Evolutionary conservation across 768 basidiomycete genomes (phyloP), one percentile per base, ranked within the genome.

Genomic region (Trametes cubensis): DNA sequence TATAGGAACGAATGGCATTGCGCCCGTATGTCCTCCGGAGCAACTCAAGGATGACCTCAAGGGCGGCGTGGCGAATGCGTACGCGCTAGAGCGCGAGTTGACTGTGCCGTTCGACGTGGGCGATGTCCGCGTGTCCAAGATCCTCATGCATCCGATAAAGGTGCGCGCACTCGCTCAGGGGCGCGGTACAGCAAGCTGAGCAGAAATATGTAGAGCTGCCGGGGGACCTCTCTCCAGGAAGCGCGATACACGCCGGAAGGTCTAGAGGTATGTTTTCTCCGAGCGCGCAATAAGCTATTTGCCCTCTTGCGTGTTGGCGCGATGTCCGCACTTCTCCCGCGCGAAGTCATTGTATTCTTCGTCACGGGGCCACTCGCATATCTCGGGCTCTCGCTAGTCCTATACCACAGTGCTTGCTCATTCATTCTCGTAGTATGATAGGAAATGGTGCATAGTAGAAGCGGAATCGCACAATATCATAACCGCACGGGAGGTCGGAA

Each of bases 391-490:
- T 17, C 6, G 42, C 17, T 6, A 3, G 41, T 13, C 41, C 15
- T n/a, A n/a, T 4, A n/a, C 41, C 41, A 3, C 41, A n/a, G n/a
- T n/a, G 11, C 11, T 15, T 21, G 18, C 18, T 13, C 6, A 44
- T n/a, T 4, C 20, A 15, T 17, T 1, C 15, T 0, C 17, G n/a
- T 63, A 92, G 89, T 79, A 87, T 70, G 90, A 92, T 68, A 80
- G 90, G 64, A 79, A 76, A 72, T 90, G 89, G 84, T 86, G 84
- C 63, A 80, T 92, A 67, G 78, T 90, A 51, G 86, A 87, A 64
- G 80, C 80, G 3, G 74, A 76, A 10, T 82, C 78, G 6, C 75
- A 83, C 46, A 68, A 69, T 4, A 79, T 89, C 23, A 75, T 92
- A 45, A 93, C 90, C 2, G 90, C 90, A 6, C 81, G 90, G 53